Conservation (phyloP, 108 stramenopile genomes). For the Skeletonema marinoi region DNA sequence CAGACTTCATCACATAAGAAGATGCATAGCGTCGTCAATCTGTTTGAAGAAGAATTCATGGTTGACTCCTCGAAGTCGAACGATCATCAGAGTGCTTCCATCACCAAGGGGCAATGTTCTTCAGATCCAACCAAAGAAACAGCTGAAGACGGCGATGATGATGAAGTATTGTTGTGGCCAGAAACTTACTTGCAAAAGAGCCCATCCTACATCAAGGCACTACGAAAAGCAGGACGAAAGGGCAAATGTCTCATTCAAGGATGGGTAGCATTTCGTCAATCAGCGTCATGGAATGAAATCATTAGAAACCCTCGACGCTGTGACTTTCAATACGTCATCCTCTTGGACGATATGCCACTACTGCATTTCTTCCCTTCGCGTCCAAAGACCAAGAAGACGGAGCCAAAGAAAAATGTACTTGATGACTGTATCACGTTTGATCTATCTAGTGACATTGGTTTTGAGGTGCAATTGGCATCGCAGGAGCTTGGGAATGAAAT, state of each 20-base stretch:
- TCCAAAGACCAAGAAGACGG: slow-evolving; percentile 13
- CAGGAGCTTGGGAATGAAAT: slow-evolving; percentile 32
- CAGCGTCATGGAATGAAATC: slow-evolving; percentile 24
- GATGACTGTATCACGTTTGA: slow-evolving; percentile 23
- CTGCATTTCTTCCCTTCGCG: slow-evolving; percentile 34
- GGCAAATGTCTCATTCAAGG: slow-evolving; percentile 44
- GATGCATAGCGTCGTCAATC: background rate
- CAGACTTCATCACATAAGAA: background rate
- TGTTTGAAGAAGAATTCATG: slow-evolving; percentile 3
- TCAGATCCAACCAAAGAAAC: background rate
- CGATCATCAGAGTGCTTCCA: no score
- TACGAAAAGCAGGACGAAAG: slow-evolving; percentile 23
- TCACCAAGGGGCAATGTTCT: background rate
- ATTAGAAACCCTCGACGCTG: slow-evolving; percentile 23
- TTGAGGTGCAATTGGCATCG: slow-evolving; percentile 25
- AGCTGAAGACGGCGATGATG: background rate
- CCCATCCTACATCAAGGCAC: slow-evolving; percentile 27
- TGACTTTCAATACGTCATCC: slow-evolving; percentile 41
- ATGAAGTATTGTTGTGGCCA: background rate
- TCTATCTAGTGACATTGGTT: slow-evolving; percentile 16
- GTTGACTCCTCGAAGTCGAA: background rate
- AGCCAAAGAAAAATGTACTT: slow-evolving; percentile 11
- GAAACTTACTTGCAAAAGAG: slow-evolving; percentile 33
- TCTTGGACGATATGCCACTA: slow-evolving; percentile 33
- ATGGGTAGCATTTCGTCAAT: slow-evolving; percentile 39